phyloP scores from a whole-genome alignment of 495 filamentous ascomycete species.

The Penicillium goetzii region DNA sequence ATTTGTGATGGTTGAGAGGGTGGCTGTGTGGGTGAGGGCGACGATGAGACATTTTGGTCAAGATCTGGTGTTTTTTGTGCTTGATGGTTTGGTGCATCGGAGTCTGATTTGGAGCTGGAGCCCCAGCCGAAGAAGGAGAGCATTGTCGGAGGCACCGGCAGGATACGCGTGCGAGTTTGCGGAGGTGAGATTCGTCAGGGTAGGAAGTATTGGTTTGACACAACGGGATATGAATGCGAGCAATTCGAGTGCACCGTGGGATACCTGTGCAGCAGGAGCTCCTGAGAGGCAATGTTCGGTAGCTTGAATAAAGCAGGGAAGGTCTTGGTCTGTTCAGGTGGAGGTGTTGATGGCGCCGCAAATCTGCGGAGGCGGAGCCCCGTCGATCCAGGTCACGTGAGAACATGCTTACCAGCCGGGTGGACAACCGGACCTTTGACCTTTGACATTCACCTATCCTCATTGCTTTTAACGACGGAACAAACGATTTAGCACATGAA shows the following conservation, averaged over 20 bases:
- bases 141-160: slow-evolving; percentile 20
- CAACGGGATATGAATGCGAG: neutral
- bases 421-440: neutral
- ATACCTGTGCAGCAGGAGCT: neutral
- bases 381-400: slow-evolving; percentile 15
- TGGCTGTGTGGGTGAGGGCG: slow-evolving; percentile 14
- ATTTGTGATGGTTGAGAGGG: slow-evolving; percentile 22
- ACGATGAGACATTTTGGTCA: slow-evolving; percentile 6
- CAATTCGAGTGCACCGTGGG: neutral
- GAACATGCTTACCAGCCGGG: neutral
- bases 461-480: neutral
- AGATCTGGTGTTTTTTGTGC: slow-evolving; percentile 12
- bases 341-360: slow-evolving; percentile 3
- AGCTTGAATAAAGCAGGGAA: neutral
- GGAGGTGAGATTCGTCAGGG: neutral
- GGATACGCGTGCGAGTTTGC: neutral
- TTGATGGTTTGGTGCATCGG: slow-evolving; percentile 10
- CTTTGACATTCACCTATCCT: neutral
- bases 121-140: slow-evolving; percentile 38
- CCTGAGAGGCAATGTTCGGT: neutral
- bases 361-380: slow-evolving; percentile 21
- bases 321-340: neutral
- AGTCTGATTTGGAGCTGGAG: slow-evolving; percentile 31
- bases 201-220: neutral
- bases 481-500: neutral